phyloP scores from a whole-genome alignment of 2,329 filamentous ascomycete species.

The Calonectria honghensis region DNA sequence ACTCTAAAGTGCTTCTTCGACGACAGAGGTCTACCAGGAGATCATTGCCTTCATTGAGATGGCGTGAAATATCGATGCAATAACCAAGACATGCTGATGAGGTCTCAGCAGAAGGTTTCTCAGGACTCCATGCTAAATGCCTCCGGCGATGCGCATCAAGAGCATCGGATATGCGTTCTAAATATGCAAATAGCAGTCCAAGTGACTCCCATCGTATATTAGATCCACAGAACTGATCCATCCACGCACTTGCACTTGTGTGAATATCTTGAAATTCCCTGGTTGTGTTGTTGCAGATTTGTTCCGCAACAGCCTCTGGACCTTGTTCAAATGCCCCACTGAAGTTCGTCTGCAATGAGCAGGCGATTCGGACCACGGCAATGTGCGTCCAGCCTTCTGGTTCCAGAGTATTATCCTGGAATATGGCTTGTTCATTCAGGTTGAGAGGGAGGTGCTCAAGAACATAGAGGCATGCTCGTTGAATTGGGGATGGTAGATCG shows the following conservation, averaged over 20 bases:
- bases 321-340: neutral
- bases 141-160: slow-evolving; percentile 16
- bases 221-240: slow-evolving; percentile 59
- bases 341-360: slow-evolving; percentile 23
- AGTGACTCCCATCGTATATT: slow-evolving; percentile 63
- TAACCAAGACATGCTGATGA: slow-evolving; percentile 27
- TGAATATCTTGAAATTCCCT: slow-evolving; percentile 58
- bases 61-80: slow-evolving; percentile 30
- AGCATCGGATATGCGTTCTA: slow-evolving; percentile 26
- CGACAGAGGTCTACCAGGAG: slow-evolving; percentile 38
- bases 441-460: slow-evolving; percentile 28
- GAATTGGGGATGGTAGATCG: slow-evolving; percentile 13
- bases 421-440: slow-evolving; percentile 20
- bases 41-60: slow-evolving; percentile 36
- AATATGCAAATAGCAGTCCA: slow-evolving; percentile 57
- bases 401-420: neutral
- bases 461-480: slow-evolving; percentile 36
- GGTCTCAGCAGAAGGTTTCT: neutral
- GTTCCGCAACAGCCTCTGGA: slow-evolving; percentile 37
- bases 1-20: slow-evolving; percentile 28
- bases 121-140: neutral
- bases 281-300: slow-evolving; percentile 59
- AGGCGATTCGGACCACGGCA: slow-evolving; percentile 3
- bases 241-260: slow-evolving; percentile 57
- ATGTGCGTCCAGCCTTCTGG: slow-evolving; percentile 28